These are phyloP conservation scores for Nemania sp. DNA, from an alignment of 2,329 filamentous ascomycete genomes.

Conservation along the genomic window DNA sequence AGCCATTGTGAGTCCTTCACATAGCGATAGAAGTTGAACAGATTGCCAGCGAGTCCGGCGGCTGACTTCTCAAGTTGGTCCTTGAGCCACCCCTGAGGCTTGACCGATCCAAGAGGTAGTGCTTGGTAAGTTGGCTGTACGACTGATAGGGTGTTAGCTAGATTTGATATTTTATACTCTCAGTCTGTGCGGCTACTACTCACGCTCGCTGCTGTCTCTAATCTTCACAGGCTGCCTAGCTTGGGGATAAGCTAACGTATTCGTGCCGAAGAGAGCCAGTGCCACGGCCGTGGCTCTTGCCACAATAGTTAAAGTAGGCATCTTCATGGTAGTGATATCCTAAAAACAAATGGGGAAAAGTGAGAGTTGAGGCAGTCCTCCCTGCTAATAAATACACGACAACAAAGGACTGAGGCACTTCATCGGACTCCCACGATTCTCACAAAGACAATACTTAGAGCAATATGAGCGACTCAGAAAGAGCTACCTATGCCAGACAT, in stretches of 20 bases:
- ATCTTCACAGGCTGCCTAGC: neutral
- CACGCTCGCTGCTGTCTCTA: constrained; percentile 19
- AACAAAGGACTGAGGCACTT: neutral
- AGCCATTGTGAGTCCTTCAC: constrained; percentile 57
- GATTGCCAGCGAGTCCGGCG: constrained; percentile 37
- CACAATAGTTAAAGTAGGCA: constrained; percentile 10
- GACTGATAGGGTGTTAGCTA: constrained; percentile 30
- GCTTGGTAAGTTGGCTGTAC: constrained; percentile 37
- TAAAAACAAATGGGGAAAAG: neutral
- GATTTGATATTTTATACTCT: neutral
- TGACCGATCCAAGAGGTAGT: constrained; percentile 37
- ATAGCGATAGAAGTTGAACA: constrained; percentile 60
- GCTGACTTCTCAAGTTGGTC: constrained; percentile 36
- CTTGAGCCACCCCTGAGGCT: constrained; percentile 38
- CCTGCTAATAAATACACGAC: neutral
- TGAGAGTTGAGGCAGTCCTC: neutral
- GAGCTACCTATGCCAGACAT: neutral
- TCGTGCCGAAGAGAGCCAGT: constrained; percentile 19
- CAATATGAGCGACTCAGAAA: neutral
- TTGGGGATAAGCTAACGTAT: constrained; percentile 17
- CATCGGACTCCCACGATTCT: neutral
- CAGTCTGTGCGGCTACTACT: constrained; percentile 2
- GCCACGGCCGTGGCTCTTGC: constrained; percentile 11
- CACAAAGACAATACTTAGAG: neutral
- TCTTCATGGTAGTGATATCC: constrained; percentile 4